Evolutionary conservation across 306 rosid genomes (phyloP), one percentile per base, ranked within the genome.

Genomic region (Vigna angularis): DNA sequence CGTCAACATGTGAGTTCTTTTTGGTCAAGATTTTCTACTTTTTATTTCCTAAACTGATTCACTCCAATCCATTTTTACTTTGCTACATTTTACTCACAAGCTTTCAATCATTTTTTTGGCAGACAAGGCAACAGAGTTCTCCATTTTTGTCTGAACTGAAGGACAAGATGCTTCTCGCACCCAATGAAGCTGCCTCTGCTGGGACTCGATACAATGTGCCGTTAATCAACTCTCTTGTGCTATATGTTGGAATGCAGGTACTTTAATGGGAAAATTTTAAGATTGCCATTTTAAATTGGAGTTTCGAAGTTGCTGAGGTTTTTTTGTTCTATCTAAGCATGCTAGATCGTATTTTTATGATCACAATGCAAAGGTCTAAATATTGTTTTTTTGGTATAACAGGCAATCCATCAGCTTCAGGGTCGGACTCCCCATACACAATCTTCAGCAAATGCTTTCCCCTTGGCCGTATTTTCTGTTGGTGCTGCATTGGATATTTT

Each of bases 161-260:
- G 85, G 98, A 96, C 79, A 96, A 91, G 79, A 75, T 93, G 81
- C 89, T 96, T 30, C 97, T 93, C 79, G 75, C 88, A 56, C 87
- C 93, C 7, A 90, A 80, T 79, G 98, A 96, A 68, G 92, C 87
- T 76, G 85, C 92, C 73, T 76, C 91, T 34, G 98, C 98, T 14
- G 99, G 99, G 64, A 93, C 98, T 47, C 91, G 87, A 63, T 93
- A 90, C 93, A 91, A 96, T 74, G 99, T 93, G 44, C 96, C 98
- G 7, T 80, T 93, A 83, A 91, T 96, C 75, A 96, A 96, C 88
- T 93, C 99, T 45, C 96, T 96, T 26, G 98, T 96, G 79, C 89
- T 93, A 18, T 90, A 93, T 64, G 98, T 96, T 26, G 99, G 99
- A 76, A 96, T 96, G 94, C 99, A 96, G 99, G 99, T 96, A 83